Base-by-base conservation (phyloP, 208 protist genomes). In the Borovskyia barvae region DNA sequence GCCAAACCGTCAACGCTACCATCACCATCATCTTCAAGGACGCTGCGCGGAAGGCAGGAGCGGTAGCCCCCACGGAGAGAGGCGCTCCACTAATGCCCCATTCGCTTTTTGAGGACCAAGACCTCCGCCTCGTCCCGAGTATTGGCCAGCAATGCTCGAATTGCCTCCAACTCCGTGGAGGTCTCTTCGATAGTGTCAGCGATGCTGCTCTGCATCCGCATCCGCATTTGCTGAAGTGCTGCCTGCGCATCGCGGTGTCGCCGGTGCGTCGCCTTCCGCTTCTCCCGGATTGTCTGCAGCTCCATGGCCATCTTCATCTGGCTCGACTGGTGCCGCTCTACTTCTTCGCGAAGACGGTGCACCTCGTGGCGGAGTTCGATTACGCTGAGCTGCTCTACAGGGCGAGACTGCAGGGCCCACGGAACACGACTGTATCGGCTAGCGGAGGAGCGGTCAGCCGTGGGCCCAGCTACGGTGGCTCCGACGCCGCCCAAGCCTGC, bases 261-360 rank as follows among this genome's bases (percentile, higher is more conserved):
- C 24, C 60, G 61, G 17, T 62, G 48, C 48, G 81, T 75, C 37
- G 80, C 74, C 61, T 68, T 67, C 41, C 74, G 70, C 42, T 75
- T 67, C 60, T 63, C 61, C 15, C 60, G 52, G 14, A 82, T 19
- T 20, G 41, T 61, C n/a, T 66, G 36, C 20, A 86, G 36, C 37
- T 86, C 73, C 41, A 70, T 68, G 47, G 61, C 30, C 24, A 82
- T 72, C 22, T 68, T 70, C 47, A 76, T 66, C 66, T 75, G 69
- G 2, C 12, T 45, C 7, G 76, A 73, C 46, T 82, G 66, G 41
- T 55, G 45, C 28, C 58, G 54, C 53, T 80, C 53, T 32, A 80
- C 51, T 43, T 73, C 72, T 12, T 68, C 41, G 8, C 67, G 58
- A 41, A 79, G 62, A 0, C 33, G 36, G 8, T 59, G 51, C 35